Evolutionary conservation across 1,284 basidiomycete species (phyloP), one percentile per base, ranked within the genome.

Genomic region (Peniophora sp.): DNA sequence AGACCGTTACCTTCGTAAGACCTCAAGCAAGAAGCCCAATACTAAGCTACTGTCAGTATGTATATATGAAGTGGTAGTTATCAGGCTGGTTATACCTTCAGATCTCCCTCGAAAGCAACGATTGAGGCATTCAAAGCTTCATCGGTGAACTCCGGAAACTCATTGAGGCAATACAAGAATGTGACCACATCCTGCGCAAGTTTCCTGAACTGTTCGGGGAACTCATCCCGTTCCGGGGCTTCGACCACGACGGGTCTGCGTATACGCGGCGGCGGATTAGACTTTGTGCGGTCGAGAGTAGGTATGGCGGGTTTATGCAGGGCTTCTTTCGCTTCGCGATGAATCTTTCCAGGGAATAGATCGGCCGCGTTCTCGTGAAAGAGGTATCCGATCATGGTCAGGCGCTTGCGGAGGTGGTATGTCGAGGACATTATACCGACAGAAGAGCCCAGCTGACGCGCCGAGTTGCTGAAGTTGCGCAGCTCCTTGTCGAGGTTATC

Each of bases 121-220:
- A 86, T 82, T 2, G 81, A 83, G 1, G 77, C 70, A 61, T 86
- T 85, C 32, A 87, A 78, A 6, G 77, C 80, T 56, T 87, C 83
- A 50, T 87, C 83, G 36, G 76, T 81, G 56, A 85, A 85, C 62
- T 85, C 84, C 1, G 84, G 84, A 56, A 87, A 87, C 59, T 87
- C 83, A 53, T 86, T 85, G 51, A 87, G 63, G 55, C 79, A 81
- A 50, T 81, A 73, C 49, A 84, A 62, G 58, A 87, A 87, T 0
- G 77, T 80, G 27, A 71, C 74, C 14, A 87, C 75, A 53, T 83
- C 82, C 23, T 68, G 67, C 3, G 83, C 81, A 25, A 87, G 68
- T 32, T 65, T 63, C 52, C 79, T 73, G 47, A 88, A 63, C 60
- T 86, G 79, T 25, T 72, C 66, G 0, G 85, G 84, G 56, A 87